phyloP scores from a whole-genome alignment of 768 basidiomycete species.

The Phlebiopsis gigantea region DNA sequence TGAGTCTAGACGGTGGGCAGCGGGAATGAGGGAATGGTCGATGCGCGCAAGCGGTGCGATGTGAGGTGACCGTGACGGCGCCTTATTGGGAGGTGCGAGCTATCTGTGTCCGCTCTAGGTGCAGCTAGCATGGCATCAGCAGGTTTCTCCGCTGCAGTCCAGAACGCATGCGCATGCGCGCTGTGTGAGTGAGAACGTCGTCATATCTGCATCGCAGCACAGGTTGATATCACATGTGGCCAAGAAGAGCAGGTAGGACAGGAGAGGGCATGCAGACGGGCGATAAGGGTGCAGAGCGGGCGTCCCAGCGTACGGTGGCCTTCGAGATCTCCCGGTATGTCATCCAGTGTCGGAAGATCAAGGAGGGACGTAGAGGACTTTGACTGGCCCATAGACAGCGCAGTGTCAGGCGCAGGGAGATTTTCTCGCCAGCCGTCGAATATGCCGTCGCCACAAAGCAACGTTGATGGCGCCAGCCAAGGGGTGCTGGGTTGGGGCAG shows the following conservation, averaged over 20 bases:
- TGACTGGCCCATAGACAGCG: not conserved
- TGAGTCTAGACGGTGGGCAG: not conserved
- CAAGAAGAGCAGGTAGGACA: not conserved
- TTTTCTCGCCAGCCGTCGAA: not conserved
- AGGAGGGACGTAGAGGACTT: constrained; percentile 5
- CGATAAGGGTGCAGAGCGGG: not conserved
- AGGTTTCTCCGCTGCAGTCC: constrained; percentile 1
- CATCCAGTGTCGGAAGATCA: constrained; percentile 8
- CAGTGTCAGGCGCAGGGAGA: not conserved
- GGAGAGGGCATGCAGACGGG: too few species aligned
- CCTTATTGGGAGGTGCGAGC: not conserved
- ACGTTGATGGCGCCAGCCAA: not conserved
- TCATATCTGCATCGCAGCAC: not conserved
- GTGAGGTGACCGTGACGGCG: not conserved
- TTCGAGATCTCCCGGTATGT: constrained; percentile 10
- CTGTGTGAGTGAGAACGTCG: not conserved
- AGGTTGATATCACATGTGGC: constrained; percentile 9
- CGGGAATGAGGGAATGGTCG: not conserved
- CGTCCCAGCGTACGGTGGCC: not conserved
- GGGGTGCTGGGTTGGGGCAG: not conserved
- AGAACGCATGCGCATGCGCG: not conserved
- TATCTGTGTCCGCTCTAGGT: not conserved
- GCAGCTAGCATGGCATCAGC: not conserved
- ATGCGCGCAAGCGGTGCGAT: not conserved
- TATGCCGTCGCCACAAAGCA: constrained; percentile 1